phyloP scores from a whole-genome alignment of 139 green algal species.

The Chlorella sorokiniana region DNA sequence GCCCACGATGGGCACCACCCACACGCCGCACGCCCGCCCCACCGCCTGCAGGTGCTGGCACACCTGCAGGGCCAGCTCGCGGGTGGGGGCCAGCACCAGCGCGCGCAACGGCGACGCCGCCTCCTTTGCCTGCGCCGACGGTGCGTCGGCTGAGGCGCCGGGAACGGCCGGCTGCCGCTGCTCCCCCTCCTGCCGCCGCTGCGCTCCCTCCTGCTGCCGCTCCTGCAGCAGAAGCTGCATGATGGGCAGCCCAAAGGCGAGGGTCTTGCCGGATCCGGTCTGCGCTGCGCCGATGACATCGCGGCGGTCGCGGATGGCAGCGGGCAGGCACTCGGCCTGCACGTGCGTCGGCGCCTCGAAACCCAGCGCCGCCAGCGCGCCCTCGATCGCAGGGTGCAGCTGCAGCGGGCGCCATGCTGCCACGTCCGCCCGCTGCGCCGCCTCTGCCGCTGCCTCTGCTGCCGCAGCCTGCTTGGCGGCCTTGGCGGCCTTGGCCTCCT shows the following conservation, averaged over 20 bases:
- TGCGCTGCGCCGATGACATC: slow-evolving; percentile 97
- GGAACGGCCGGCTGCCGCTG: background rate
- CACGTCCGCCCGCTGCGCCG: slow-evolving; percentile 18
- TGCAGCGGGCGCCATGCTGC: slow-evolving; percentile 38
- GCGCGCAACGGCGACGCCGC: slow-evolving; percentile 68
- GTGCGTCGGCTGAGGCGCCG: background rate
- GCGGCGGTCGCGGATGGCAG: slow-evolving; percentile 64
- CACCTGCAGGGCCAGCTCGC: slow-evolving; percentile 93
- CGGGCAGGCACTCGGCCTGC: slow-evolving; percentile 76
- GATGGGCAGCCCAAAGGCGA: slow-evolving; percentile 97
- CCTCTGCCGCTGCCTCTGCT: slow-evolving; percentile 5
- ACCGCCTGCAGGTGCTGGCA: slow-evolving; percentile 32
- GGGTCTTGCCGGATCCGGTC: slow-evolving; percentile 97
- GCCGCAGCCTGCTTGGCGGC: background rate
- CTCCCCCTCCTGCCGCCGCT: background rate
- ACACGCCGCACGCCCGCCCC: slow-evolving; percentile 51
- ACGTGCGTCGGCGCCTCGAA: slow-evolving; percentile 80
- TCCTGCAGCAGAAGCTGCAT: slow-evolving; percentile 75
- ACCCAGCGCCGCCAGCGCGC: slow-evolving; percentile 38
- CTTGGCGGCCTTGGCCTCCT: background rate
- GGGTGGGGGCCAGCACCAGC: slow-evolving; percentile 91
- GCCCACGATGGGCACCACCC: slow-evolving; percentile 87
- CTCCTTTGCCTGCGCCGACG: background rate
- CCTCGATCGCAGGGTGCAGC: slow-evolving; percentile 37
- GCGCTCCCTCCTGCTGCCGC: slow-evolving; percentile 1